Base-by-base conservation (phyloP, 2,329 filamentous ascomycete species). In the Pyrenophora teres region DNA sequence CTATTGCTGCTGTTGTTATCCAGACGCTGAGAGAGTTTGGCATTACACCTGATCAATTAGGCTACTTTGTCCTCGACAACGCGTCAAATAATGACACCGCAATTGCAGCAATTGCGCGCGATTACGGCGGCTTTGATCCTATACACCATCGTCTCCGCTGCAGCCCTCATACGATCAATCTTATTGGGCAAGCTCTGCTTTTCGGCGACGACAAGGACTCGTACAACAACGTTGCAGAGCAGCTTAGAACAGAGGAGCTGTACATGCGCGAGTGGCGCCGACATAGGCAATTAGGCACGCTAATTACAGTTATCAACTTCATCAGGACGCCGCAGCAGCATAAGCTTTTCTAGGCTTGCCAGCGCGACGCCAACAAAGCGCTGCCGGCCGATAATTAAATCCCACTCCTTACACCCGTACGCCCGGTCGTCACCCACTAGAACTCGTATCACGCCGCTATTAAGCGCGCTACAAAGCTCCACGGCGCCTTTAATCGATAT, bases 1-100 rank as follows among this genome's bases (percentile, higher is more conserved):
- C 9, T 23, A 46, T 46, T 31, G 44, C 44, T 37, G 25, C 7
- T 16, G 18, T 43, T 13, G 15, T 38, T 9, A 15, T 40, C 15
- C 6, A n/a, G 15, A 39, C 37, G 37, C 37, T 39, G 10, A 39
- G 18, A 36, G 25, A 19, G 31, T 44, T 36, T 36, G 31, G 31
- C 6, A 35, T 35, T 35, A 44, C 18, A 10, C 13, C 16, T n/a
- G 3, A n/a, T 35, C 12, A 35, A 35, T 40, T 51, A 16, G 43
- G 46, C 21, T 57, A 55, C 40, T 55, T 55, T 27, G 30, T 55
- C 18, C 47, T 55, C 13, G 40, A 51, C 18, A 55, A 51, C 40
- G 40, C 47, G 1, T 13, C n/a, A 5, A 45, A 44, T 15, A 55
- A 55, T 36, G 35, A 55, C 37, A 30, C 43, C 9, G 40, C 43